A percentile compares a stretch with the other conserved stretches of the same genome.
Evolutionary conservation across 805 yeast species (phyloP).

Genomic region (Lipomyces oligophaga): DNA sequence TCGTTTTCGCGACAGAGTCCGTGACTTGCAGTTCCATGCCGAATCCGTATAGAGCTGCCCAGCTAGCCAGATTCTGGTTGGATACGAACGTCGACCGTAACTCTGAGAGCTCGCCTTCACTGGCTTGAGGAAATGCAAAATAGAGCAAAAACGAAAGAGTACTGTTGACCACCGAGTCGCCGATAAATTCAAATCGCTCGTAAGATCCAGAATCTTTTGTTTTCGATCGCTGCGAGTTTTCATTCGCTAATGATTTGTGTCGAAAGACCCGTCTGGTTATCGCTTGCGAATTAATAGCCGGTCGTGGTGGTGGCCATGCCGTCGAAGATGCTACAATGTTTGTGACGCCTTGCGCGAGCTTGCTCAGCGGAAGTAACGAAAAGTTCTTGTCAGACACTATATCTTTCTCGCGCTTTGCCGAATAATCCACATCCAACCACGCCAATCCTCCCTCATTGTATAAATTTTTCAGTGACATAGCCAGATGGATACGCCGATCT

Average conservation of each 20-base stretch:
- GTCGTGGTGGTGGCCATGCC: constrained; percentile 63
- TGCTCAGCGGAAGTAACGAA: too few relatives aligned
- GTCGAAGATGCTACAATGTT: too few relatives aligned
- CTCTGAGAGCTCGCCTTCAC: constrained; percentile 77
- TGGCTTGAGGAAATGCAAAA: constrained; percentile 57
- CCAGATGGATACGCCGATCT: constrained; percentile 23
- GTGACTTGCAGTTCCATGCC: constrained; percentile 45
- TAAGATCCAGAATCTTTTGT: constrained; percentile 45
- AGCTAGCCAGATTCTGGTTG: constrained; percentile 65
- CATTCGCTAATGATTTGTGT: constrained; percentile 68
- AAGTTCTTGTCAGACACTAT: too few relatives aligned
- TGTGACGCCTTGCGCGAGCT: too few relatives aligned
- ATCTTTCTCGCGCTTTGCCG: too few relatives aligned
- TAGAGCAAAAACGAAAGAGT: constrained; percentile 68
- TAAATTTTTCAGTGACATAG: constrained; percentile 18
- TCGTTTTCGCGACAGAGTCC: constrained; percentile 31
- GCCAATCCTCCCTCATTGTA: constrained; percentile 11
- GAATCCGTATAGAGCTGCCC: constrained; percentile 66
- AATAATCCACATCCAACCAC: constrained; percentile 15
- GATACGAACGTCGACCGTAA: constrained; percentile 68
- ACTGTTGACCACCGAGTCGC: constrained; percentile 35
- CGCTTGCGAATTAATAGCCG: constrained; percentile 56
- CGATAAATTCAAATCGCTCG: constrained; percentile 28
- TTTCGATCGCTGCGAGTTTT: constrained; percentile 39
- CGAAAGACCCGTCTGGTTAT: constrained; percentile 70